Evolutionary conservation across 2,329 filamentous ascomycete species (phyloP).

Genomic region (Trichophyton simii): DNA sequence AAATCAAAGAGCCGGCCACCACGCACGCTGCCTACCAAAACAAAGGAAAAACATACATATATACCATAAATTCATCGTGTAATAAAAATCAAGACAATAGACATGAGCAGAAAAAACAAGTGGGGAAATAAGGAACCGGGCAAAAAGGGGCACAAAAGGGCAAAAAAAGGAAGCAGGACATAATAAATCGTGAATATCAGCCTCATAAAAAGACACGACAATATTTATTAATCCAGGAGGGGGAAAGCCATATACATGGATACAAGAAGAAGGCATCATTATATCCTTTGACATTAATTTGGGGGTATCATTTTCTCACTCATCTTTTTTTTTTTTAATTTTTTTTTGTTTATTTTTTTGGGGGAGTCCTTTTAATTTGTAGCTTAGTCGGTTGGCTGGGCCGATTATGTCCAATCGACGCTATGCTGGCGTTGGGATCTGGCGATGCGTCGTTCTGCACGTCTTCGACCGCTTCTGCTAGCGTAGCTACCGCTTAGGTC

Average conservation of each 20-base stretch:
- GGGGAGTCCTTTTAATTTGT: not conserved
- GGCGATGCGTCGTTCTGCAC: slow-evolving; percentile 41
- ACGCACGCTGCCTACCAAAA: not conserved
- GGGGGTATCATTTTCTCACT: not conserved
- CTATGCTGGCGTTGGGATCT: slow-evolving; percentile 33
- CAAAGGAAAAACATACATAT: not conserved
- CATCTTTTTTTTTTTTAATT: not conserved
- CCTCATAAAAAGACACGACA: not conserved
- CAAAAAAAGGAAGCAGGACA: not conserved
- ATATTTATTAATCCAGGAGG: not conserved
- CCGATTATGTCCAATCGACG: slow-evolving; percentile 32
- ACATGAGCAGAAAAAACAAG: not conserved
- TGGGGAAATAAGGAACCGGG: not conserved
- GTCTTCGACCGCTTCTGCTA: slow-evolving; percentile 40
- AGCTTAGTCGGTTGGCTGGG: no score
- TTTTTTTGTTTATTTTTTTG: not conserved
- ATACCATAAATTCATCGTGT: not conserved
- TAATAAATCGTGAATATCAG: not conserved
- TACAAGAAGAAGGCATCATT: not conserved
- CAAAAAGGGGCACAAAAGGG: not conserved
- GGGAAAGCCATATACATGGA: not conserved
- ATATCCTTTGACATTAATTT: not conserved
- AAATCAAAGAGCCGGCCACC: not conserved
- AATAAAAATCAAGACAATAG: not conserved
- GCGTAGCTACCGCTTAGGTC: slow-evolving; percentile 41